Base-by-base conservation (phyloP, 2,329 filamentous ascomycete genomes). In the Verticillium albo-atrum region DNA sequence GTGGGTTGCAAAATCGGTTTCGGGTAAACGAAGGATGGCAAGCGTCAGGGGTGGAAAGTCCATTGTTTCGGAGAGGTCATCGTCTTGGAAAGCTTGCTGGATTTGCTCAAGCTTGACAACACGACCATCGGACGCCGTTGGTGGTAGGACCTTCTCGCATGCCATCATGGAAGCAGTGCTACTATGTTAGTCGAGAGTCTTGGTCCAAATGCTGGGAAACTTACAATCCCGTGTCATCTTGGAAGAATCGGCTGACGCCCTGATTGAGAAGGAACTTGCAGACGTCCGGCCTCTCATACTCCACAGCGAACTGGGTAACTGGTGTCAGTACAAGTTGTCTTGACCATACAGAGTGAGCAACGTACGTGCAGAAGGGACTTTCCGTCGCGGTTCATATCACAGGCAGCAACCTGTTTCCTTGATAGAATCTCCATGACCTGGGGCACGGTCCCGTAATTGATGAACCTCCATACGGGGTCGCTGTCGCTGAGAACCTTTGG, bases 91-190 rank as follows among this genome's bases (percentile, higher is more conserved):
- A 9, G 47, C 23, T 9, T 30, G 23, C 15, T 28, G 25, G 6
- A 56, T 17, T 2, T 20, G 25, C 6, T 14, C 55, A 1, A n/a
- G 26, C 26, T 56, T 56, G 3, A 25, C 30, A 10, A 42, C 26
- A 3, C 9, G 6, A 2, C n/a, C 55, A 4, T 56, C 26, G 4
- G 55, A 14, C 6, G 55, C 55, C n/a, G 37, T 28, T 3, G 34
- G 26, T 2, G 55, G 55, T 9, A 56, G 20, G 15, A 56, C 55
- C 32, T 28, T 35, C 14, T 56, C 55, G 23, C 55, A 56, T 20
- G 55, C 55, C 55, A 56, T 56, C 55, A 56, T 56, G 6, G 55
- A 25, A 10, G 55, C 55, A 12, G 55, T 28, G 15, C 55, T 56
- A 25, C 12, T 12, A 3, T 9, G 25, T 28, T 17, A 23, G 12